phyloP scores from a whole-genome alignment of 2,329 filamentous ascomycete species.

The Aspergillus fischeri region DNA sequence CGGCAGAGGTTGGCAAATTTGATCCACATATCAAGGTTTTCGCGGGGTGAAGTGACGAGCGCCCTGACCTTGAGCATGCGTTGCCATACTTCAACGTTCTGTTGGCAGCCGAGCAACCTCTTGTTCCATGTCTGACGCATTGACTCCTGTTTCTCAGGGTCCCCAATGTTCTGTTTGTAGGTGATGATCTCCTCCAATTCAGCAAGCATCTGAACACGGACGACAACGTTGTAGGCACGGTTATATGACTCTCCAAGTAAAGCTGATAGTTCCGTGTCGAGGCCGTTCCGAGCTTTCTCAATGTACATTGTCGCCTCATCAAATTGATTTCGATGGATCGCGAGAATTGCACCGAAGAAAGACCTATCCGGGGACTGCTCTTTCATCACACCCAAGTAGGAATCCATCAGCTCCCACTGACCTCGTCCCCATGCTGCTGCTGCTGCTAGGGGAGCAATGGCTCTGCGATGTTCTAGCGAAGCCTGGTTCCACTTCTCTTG shows the following conservation, averaged over 20 bases:
- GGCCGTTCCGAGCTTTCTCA: conserved; percentile 82
- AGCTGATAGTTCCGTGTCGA: conserved; percentile 93
- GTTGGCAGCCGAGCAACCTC: conserved; percentile 87
- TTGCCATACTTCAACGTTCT: conserved; percentile 98
- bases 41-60: conserved; percentile 82
- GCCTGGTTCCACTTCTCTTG: conserved; percentile 94
- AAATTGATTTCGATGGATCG: conserved; percentile 93
- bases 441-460: conserved; percentile 89
- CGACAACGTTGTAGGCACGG: conserved; percentile 93
- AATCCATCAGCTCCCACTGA: conserved; percentile 98
- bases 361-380: conserved; percentile 87
- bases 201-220: conserved; percentile 97
- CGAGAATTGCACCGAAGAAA: conserved; percentile 95
- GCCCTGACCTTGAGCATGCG: conserved; percentile 93
- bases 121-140: conserved; percentile 96
- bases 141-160: conserved; percentile 80
- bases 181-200: conserved; percentile 96
- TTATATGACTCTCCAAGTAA: conserved; percentile 98
- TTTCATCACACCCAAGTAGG: conserved; percentile 93
- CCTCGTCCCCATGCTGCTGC: conserved; percentile 94
- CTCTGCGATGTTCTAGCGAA: conserved; percentile 77
- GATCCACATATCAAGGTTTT: conserved; percentile 99
- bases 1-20: conserved; percentile 98
- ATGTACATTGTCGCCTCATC: conserved; percentile 85
- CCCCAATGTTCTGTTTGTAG: conserved; percentile 83